Percentiles rank a stretch among this genome's conserved stretches.
Evolutionary conservation across 129 eudicot species (phyloP).

Genomic region (Pulicaria dysenterica): DNA sequence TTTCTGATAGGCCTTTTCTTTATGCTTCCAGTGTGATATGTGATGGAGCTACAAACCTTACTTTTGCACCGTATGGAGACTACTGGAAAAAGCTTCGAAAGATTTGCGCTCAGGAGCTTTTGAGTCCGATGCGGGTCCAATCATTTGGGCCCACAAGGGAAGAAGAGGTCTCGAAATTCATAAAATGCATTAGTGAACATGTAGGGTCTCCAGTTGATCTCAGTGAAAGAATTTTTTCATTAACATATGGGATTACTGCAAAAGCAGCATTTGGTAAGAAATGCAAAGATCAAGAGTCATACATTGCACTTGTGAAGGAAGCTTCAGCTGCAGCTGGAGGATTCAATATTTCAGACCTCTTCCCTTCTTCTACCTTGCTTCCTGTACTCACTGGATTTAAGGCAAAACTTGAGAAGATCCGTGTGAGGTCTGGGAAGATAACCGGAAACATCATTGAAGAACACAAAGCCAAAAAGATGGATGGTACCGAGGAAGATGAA

Average conservation of each 20-base stretch:
- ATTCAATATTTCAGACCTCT: slow-evolving; percentile 35
- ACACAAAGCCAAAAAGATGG: slow-evolving; percentile 28
- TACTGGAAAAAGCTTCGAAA: slow-evolving; percentile 42
- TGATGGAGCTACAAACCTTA: slow-evolving; percentile 30
- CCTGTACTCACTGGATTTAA: slow-evolving; percentile 32
- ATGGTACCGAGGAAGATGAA: slow-evolving; percentile 16
- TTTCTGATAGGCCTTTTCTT: slow-evolving; percentile 33
- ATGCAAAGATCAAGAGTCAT: slow-evolving; percentile 35
- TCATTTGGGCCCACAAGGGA: slow-evolving; percentile 29
- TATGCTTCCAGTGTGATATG: slow-evolving; percentile 28
- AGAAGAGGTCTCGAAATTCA: slow-evolving; percentile 36
- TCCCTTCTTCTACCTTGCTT: slow-evolving; percentile 33
- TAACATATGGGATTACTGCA: slow-evolving; percentile 38
- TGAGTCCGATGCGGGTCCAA: slow-evolving; percentile 37
- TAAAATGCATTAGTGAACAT: slow-evolving; percentile 19
- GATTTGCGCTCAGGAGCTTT: slow-evolving; percentile 44
- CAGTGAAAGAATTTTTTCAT: slow-evolving; percentile 37
- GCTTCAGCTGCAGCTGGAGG: slow-evolving; percentile 39
- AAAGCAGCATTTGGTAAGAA: slow-evolving; percentile 36
- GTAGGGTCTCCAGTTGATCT: slow-evolving; percentile 27
- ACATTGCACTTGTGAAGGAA: slow-evolving; percentile 38
- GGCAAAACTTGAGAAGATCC: slow-evolving; percentile 31
- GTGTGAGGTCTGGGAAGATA: slow-evolving; percentile 29
- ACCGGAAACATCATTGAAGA: slow-evolving; percentile 28
- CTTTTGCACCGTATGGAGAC: slow-evolving; percentile 38